These are phyloP conservation scores for Colletotrichum sidae DNA, from an alignment of 2,329 filamentous ascomycete species.

Conservation along the genomic window DNA sequence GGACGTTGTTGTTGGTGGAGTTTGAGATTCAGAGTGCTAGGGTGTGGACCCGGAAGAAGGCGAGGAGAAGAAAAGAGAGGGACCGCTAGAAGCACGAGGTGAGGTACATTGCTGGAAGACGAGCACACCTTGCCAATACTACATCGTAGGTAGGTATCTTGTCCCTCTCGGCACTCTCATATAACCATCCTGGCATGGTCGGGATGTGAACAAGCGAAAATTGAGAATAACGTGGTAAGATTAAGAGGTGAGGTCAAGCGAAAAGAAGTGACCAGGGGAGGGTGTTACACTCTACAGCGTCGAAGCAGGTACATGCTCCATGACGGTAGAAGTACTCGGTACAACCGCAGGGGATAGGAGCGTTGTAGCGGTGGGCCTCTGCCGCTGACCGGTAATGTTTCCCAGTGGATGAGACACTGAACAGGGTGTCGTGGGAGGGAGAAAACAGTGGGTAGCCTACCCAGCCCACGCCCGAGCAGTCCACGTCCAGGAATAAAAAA, in stretches of 20 bases:
- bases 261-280: not conserved
- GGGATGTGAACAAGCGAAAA: slow-evolving; percentile 1
- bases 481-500: not conserved
- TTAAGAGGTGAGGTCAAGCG: slow-evolving; percentile 30
- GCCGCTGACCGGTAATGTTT: slow-evolving; percentile 25
- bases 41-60: slow-evolving; percentile 29
- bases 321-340: too few species aligned
- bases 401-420: slow-evolving; percentile 27
- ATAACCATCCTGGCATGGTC: too few species aligned
- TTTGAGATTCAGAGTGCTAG: slow-evolving; percentile 21
- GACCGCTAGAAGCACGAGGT: slow-evolving; percentile 26
- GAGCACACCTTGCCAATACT: too few species aligned
- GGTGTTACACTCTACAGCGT: too few species aligned
- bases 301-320: too few species aligned
- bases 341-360: not conserved
- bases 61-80: slow-evolving; percentile 36
- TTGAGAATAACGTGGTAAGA: slow-evolving; percentile 32
- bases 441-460: not conserved
- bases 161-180: too few species aligned
- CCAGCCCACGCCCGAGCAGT: too few species aligned
- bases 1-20: slow-evolving; percentile 16
- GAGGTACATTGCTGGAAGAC: too few species aligned
- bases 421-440: not conserved
- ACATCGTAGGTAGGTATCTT: too few species aligned
- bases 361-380: slow-evolving; percentile 15